A percentile compares a stretch with the other conserved stretches of the same genome.
Conservation (phyloP, 2,329 filamentous ascomycete species). For the Cladophialophora chaetospira region DNA sequence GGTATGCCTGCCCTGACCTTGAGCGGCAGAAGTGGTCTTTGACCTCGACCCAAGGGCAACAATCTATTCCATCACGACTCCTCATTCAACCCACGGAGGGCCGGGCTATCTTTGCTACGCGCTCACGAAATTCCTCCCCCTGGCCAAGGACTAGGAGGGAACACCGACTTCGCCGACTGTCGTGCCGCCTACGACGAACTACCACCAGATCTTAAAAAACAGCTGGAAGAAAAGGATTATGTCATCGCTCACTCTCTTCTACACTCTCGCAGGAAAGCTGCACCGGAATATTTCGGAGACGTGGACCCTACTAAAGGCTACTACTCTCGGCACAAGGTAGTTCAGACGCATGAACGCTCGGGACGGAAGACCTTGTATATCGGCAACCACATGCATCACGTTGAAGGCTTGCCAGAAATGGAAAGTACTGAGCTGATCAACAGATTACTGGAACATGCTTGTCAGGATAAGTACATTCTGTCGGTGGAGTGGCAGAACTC, state of each 20-base stretch:
- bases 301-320: constrained; percentile 45
- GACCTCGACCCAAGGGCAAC: constrained; percentile 46
- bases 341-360: constrained; percentile 52
- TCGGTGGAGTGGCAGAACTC: constrained; percentile 52
- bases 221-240: constrained; percentile 46
- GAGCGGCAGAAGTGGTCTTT: not conserved
- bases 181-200: constrained; percentile 55
- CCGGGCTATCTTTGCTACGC: constrained; percentile 55
- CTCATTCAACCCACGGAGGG: constrained; percentile 60
- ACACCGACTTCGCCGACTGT: constrained; percentile 58
- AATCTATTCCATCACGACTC: constrained; percentile 58
- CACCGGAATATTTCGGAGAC: constrained; percentile 45
- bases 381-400: constrained; percentile 56
- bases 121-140: constrained; percentile 54
- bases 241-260: constrained; percentile 57
- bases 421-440: constrained; percentile 42
- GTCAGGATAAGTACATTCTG: constrained; percentile 51
- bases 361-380: constrained; percentile 57
- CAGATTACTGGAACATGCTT: constrained; percentile 47
- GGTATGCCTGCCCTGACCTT: constrained; percentile 35
- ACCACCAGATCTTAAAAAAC: constrained; percentile 38
- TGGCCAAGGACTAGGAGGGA: constrained; percentile 46
- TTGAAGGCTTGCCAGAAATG: constrained; percentile 40
- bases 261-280: constrained; percentile 54
- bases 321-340: constrained; percentile 51